Evolutionary conservation across 1,284 basidiomycete species (phyloP).

Genomic region (Mycena sp.): DNA sequence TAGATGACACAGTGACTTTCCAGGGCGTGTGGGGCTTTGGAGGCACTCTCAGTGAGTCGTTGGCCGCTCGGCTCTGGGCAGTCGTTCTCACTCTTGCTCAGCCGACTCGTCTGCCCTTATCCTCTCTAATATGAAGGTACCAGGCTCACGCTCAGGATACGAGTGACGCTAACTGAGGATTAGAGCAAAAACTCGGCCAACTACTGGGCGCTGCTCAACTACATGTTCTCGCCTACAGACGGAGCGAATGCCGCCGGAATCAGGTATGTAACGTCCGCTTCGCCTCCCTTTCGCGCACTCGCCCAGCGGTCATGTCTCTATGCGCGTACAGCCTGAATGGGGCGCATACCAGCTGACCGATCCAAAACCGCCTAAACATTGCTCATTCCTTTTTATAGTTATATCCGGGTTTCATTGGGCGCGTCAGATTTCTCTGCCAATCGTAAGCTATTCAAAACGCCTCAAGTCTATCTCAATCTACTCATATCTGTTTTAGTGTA

Average conservation of each 20-base stretch:
- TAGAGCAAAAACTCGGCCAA: conserved; percentile 53
- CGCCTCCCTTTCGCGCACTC: no score
- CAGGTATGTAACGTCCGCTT: conserved; percentile 40
- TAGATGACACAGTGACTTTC: conserved; percentile 52
- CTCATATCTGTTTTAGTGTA: conserved; percentile 47
- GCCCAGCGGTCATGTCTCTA: no score
- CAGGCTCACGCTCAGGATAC: background rate
- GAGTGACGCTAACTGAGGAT: background rate
- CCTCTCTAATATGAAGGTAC: conserved; percentile 60
- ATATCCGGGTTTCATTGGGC: conserved; percentile 59
- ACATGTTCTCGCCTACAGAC: conserved; percentile 57
- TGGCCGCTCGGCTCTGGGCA: no score
- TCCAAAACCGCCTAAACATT: background rate
- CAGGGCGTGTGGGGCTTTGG: conserved; percentile 63
- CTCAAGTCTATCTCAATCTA: background rate
- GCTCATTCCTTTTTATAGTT: background rate
- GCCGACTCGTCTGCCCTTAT: conserved; percentile 62
- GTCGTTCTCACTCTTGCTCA: no score
- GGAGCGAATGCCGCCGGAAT: conserved; percentile 60
- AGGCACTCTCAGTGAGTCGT: conserved; percentile 56
- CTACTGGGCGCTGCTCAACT: conserved; percentile 56
- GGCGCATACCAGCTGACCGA: no score
- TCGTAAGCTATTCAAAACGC: conserved; percentile 38
- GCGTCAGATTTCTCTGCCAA: conserved; percentile 63
- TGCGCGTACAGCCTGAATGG: no score